Evolutionary conservation across 2,329 filamentous ascomycete genomes (phyloP), one percentile per base, ranked within the genome.

Genomic region (Sporothrix protearum): DNA sequence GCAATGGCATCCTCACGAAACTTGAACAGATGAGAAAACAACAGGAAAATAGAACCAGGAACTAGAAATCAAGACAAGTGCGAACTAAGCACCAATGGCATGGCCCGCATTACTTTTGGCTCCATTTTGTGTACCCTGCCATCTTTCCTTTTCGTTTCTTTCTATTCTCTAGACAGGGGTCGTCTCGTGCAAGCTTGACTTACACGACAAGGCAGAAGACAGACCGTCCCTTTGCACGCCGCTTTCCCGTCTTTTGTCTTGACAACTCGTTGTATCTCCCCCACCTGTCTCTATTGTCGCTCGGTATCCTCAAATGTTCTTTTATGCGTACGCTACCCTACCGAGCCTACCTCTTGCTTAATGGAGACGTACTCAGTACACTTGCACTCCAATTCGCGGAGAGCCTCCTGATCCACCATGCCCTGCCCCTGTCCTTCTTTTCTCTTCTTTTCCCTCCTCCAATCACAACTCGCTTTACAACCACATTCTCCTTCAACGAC

Each of bases 231-330:
- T 12, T 25, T 22, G 3, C 16, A 36, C 57, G 57, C 36, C 55
- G 55, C 8, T 39, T 61, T 22, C 55, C 55, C 30, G 16, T 22
- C 30, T 4, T 36, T 19, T 33, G 14, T 16, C 25, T 16, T 10
- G n/a, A n/a, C n/a, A n/a, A n/a, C n/a, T n/a, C n/a, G n/a, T n/a
- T n/a, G n/a, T n/a, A n/a, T 25, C 19, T 16, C 33, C 9, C 39
- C 47, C 30, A 28, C 22, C 36, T 45, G 14, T 69, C 33, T 14
- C 16, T 36, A 51, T 67, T 22, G 1, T n/a, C 42, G 51, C 42
- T 51, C 64, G 49, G 49, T 47, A 64, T 64, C 36, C 59, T 64
- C 36, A 64, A 45, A 42, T 36, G 59, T 45, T 36, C 59, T 64
- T 61, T 64, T 19, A 22, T 61, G 30, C 55, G 8, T n/a, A 61